Evolutionary conservation across 2,329 filamentous ascomycete genomes (phyloP).

Genomic region (Diaporthe citri): DNA sequence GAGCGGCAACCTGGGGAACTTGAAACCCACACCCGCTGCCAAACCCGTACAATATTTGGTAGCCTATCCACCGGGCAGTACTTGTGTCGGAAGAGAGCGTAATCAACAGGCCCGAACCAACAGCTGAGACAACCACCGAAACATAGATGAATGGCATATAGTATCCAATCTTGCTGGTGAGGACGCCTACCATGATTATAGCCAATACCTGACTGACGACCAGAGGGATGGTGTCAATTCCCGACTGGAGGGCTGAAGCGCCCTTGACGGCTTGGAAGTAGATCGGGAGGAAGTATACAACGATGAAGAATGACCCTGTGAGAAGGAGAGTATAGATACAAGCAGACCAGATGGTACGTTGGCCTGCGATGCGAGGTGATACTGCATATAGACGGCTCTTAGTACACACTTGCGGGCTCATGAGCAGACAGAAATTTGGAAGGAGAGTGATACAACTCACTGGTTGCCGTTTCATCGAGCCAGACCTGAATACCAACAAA

Average conservation of each 20-base stretch:
- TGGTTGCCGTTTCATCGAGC: slow-evolving; percentile 54
- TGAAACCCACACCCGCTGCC: slow-evolving; percentile 12
- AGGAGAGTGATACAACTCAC: background rate
- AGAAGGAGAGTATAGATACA: slow-evolving; percentile 56
- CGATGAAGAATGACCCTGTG: slow-evolving; percentile 57
- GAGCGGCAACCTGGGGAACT: background rate
- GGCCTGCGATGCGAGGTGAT: slow-evolving; percentile 56
- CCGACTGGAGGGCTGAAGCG: slow-evolving; percentile 44
- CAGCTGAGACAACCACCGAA: slow-evolving; percentile 48
- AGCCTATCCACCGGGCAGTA: slow-evolving; percentile 52
- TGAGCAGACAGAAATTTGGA: no score
- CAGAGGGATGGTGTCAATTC: slow-evolving; percentile 44
- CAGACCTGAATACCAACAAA: slow-evolving; percentile 54
- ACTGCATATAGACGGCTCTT: slow-evolving; percentile 41
- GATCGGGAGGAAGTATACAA: slow-evolving; percentile 61
- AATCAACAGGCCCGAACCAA: slow-evolving; percentile 53
- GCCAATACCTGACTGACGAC: slow-evolving; percentile 43
- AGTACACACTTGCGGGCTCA: background rate
- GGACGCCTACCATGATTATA: slow-evolving; percentile 40
- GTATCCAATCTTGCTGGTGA: slow-evolving; percentile 44
- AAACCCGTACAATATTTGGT: slow-evolving; percentile 46
- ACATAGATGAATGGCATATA: slow-evolving; percentile 44
- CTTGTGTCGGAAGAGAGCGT: slow-evolving; percentile 49
- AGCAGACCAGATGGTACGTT: slow-evolving; percentile 51
- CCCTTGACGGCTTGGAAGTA: slow-evolving; percentile 53